Base-by-base conservation (phyloP, 345 rosid genomes). In the Odontarrhena argentea region DNA sequence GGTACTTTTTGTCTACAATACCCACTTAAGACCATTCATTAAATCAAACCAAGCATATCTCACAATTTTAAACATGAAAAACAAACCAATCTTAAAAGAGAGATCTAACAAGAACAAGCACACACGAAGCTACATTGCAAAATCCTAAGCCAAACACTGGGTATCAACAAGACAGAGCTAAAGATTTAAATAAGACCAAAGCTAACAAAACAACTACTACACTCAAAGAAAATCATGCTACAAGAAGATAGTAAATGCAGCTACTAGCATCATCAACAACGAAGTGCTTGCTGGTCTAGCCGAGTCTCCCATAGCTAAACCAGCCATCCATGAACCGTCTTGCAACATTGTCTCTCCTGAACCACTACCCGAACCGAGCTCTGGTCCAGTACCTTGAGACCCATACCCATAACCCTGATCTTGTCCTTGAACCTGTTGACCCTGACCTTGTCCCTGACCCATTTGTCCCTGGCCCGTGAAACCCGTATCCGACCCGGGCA, bases 221-320 rank as follows among this genome's bases (percentile, higher is more conserved):
- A 53, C 40, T 35, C 49, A 12, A 56, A 34, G 52, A 64, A 9
- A 11, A 60, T 2, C 26, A n/a, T 57, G 61, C 55, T 65, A 73
- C 62, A 36, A 59, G 71, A 57, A 59, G 11, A 58, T 48, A 43
- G 59, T 50, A 34, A 72, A 65, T 14, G 55, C 54, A 0, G 55
- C 32, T 3, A 65, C 22, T 10, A 65, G 28, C 14, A 72, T 35
- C 47, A 56, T 13, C 1, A 61, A 49, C 43, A 58, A 2, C 3
- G 60, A 15, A 42, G 74, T 41, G 15, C 70, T 64, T 12, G 70
- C 62, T 14, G 76, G 11, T 74, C 79, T 76, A 51, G 69, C 30
- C 0, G 98, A 81, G 43, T 78, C 85, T 48, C 97, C 98, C 96
- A 89, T 83, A 60, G 97, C 98, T 64, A 93, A 75, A 71, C 96